Evolutionary conservation across 2,329 filamentous ascomycete genomes (phyloP).

Genomic region (Fusarium algeriense): DNA sequence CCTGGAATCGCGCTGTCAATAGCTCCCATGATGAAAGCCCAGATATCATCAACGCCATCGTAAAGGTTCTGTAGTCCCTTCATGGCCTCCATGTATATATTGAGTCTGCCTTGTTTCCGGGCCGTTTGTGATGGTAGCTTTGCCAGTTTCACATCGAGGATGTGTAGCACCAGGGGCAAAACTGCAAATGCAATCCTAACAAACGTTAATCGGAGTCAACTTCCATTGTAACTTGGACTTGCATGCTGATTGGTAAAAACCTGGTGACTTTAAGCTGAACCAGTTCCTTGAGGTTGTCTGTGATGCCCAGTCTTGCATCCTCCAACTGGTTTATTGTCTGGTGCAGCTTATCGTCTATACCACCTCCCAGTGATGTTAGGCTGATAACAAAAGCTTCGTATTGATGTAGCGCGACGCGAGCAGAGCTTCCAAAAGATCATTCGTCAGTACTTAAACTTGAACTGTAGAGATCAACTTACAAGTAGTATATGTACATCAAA

Average conservation of each 20-base stretch:
- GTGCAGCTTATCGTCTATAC: not conserved
- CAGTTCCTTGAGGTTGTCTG: conserved; percentile 25
- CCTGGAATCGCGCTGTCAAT: not conserved
- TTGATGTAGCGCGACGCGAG: not conserved
- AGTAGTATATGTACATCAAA: conserved; percentile 33
- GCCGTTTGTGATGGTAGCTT: not conserved
- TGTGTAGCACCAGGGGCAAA: fast-evolving
- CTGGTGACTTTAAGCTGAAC: conserved; percentile 15
- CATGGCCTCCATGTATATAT: not conserved
- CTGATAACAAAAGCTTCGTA: not conserved
- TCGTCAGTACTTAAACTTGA: fast-evolving
- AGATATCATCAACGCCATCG: not conserved
- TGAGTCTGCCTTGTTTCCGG: not conserved
- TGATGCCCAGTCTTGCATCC: conserved; percentile 9
- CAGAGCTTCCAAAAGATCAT: not conserved
- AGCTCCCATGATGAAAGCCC: not conserved
- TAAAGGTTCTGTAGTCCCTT: not conserved
- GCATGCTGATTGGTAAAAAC: conserved; percentile 30
- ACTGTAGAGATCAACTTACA: fast-evolving
- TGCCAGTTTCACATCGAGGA: fast-evolving
- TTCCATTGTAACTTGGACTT: not conserved
- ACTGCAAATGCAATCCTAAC: not conserved
- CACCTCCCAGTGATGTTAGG: fast-evolving
- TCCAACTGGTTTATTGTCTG: conserved; percentile 5
- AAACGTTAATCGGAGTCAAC: not conserved